Base-by-base conservation (phyloP, 2,329 filamentous ascomycete genomes). In the Stagonosporopsis tanaceti region DNA sequence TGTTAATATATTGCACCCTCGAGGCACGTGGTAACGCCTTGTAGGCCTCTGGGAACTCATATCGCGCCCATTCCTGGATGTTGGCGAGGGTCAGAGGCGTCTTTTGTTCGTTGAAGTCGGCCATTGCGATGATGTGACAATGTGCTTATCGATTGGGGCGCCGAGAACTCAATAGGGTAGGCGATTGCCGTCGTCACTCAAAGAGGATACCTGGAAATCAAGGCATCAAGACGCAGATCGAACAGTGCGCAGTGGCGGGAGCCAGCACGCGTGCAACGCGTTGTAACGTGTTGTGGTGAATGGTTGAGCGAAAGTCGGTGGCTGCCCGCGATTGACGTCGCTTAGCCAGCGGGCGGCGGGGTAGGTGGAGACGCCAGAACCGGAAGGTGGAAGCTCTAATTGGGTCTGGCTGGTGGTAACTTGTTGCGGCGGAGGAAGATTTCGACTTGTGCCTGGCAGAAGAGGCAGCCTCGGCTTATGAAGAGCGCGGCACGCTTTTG, bases 71-170 rank as follows among this genome's bases (percentile, higher is more conserved):
- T 24, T 57, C 39, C 50, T 68, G 66, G 39, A 71, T 62, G 47
- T 66, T 70, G 37, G 62, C 62, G 28, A 61, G 58, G 7, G 67
- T 70, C 47, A 71, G 53, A 35, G 66, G 68, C 9, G 63, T 65
- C 55, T 66, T 65, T 53, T 64, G 59, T 53, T 71, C 68, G 60
- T 65, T 67, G 63, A 66, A 67, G 44, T 66, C 62, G 61, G 64
- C 47, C 68, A 71, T 71, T 24, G 42, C 47, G 42, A 41, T 25
- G 44, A 37, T 34, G 32, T 34, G 32, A 34, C 32, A n/a, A 34
- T 15, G 32, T 25, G 34, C 45, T 53, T 47, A 52, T 52, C 48
- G 48, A 48, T 48, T 45, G 27, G 20, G 20, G 5, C 20, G 44
- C 25, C 28, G 52, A 37, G 25, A 17, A 39, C 54, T 57, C 48